These are phyloP conservation scores for Sungouiella blattae DNA, from an alignment of 805 yeast genomes.

Conservation along the genomic window DNA sequence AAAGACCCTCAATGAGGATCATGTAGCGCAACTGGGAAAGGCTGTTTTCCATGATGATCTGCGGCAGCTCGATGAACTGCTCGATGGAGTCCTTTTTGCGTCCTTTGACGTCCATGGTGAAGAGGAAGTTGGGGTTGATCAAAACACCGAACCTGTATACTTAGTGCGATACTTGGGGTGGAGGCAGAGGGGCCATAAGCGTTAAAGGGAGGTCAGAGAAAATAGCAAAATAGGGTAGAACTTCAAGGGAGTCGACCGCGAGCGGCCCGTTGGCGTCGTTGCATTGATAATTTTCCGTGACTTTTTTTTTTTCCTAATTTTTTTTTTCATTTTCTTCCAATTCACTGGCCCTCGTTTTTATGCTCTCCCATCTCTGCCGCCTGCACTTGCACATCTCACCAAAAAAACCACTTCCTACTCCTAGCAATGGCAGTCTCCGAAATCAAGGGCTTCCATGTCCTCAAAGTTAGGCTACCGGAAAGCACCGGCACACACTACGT, in stretches of 20 bases:
- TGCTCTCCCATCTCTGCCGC: neutral
- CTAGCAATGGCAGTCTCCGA: slow-evolving; percentile 27
- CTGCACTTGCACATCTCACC: neutral
- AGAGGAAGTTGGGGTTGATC: neutral
- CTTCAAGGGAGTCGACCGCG: no score
- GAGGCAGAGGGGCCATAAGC: no score
- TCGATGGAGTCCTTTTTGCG: slow-evolving; percentile 54
- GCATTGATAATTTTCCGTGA: no score
- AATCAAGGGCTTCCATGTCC: slow-evolving; percentile 55
- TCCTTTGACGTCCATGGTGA: slow-evolving; percentile 23
- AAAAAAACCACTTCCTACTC: no score
- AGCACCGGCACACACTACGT: slow-evolving; percentile 49
- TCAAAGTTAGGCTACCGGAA: slow-evolving; percentile 45
- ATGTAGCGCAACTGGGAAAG: slow-evolving; percentile 46
- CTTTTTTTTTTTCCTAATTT: neutral
- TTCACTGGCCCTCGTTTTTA: neutral
- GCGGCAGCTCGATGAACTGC: slow-evolving; percentile 42
- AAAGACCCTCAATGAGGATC: slow-evolving; percentile 40
- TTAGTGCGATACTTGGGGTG: no score
- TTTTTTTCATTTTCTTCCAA: neutral
- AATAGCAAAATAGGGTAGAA: no score
- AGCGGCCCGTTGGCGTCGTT: no score
- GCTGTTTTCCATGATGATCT: slow-evolving; percentile 45
- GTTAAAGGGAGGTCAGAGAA: no score
- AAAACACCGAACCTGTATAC: neutral